Base-by-base conservation (phyloP, 495 filamentous ascomycete species). In the Neurospora sp. region DNA sequence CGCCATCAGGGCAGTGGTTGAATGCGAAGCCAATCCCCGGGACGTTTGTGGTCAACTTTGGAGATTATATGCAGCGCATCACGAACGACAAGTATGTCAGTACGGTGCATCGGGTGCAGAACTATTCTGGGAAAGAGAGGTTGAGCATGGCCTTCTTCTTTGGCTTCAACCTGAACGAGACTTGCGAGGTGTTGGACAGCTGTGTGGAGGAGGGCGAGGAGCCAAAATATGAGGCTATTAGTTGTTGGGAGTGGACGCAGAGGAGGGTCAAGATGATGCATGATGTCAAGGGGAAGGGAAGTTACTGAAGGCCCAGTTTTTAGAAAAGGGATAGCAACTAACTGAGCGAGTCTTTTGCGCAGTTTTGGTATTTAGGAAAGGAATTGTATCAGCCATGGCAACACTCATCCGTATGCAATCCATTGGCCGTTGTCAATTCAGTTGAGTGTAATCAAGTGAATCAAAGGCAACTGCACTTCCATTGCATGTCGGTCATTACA, bases 31-130 rank as follows among this genome's bases (percentile, higher is more conserved):
- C 89, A 0, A 79, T 89, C n/a, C 76, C 83, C 22, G 88, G 87
- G 7, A 87, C 89, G 1, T 82, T 90, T 37, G 89, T 92, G 5
- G 88, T 92, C 41, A 91, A 91, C 78, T 87, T 92, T 71, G 89
- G 86, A 0, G 90, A 91, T 75, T 88, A 88, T 76, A 82, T 91
- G 82, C 86, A 89, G 83, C 80, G 88, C n/a, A 84, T 89, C 69
- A 89, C 88, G 6, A 92, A 91, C 73, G 87, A 88, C 39, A 75
- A 78, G 71, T 89, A 87, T 74, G 84, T 86, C 74, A 89, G 85
- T 38, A 91, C 88, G 3, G 83, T 90, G 69, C 89, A 90, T 75
- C 79, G 88, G n/a, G 88, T 88, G 9, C 85, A 81, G 78, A 90
- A 87, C 66, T 76, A 77, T 9, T 83, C 81, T 68, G 80, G 75